Conservation (phyloP, 2,329 filamentous ascomycete genomes). For the Mollisia scopiformis region DNA sequence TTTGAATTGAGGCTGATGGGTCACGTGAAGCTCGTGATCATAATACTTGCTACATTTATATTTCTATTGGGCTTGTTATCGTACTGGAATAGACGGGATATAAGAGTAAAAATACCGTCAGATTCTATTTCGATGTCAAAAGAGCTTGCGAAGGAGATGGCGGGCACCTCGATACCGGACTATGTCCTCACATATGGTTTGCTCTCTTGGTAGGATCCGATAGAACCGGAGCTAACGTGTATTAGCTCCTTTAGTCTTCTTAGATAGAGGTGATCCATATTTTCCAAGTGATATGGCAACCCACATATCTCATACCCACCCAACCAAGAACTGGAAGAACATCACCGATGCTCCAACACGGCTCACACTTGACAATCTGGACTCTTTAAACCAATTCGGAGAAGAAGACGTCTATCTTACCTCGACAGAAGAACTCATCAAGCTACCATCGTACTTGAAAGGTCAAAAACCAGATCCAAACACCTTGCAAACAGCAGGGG, state of each 20-base stretch:
- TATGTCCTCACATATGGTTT: slow-evolving; percentile 47
- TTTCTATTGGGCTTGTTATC: slow-evolving; percentile 13
- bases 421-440: slow-evolving; percentile 44
- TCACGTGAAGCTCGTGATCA: slow-evolving; percentile 25
- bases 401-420: slow-evolving; percentile 48
- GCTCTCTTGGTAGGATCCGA: background rate
- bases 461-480: slow-evolving; percentile 49
- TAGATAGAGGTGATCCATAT: slow-evolving; percentile 49
- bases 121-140: slow-evolving; percentile 14
- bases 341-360: slow-evolving; percentile 38
- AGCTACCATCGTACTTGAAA: slow-evolving; percentile 47
- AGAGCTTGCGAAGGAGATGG: slow-evolving; percentile 16
- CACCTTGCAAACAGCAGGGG: slow-evolving; percentile 47
- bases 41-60: slow-evolving; percentile 12
- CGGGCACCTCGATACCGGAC: slow-evolving; percentile 38
- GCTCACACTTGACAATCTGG: slow-evolving; percentile 48
- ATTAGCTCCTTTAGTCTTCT: slow-evolving; percentile 50
- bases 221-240: background rate
- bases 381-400: slow-evolving; percentile 44
- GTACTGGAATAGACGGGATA: slow-evolving; percentile 11
- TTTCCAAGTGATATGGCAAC: slow-evolving; percentile 48
- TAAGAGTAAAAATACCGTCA: slow-evolving; percentile 10
- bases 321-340: slow-evolving; percentile 43
- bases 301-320: slow-evolving; percentile 46
- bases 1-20: background rate